Evolutionary conservation across 768 basidiomycete genomes (phyloP).

Genomic region (Suillus ampliporus): DNA sequence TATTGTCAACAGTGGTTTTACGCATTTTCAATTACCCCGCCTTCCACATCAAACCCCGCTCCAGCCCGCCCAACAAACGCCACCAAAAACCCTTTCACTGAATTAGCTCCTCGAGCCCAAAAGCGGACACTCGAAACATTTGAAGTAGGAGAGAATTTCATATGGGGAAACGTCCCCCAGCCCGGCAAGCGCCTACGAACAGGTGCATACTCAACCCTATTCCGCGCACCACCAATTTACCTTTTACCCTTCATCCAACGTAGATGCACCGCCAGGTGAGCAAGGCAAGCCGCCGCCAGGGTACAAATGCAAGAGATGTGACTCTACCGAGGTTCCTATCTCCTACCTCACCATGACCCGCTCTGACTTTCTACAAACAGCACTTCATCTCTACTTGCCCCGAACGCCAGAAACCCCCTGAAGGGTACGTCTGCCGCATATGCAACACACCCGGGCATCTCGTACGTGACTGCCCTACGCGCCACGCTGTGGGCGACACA

Average conservation of each 20-base stretch:
- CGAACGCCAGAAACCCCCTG: slow-evolving; percentile 74
- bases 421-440: slow-evolving; percentile 86
- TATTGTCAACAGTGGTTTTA: slow-evolving; percentile 84
- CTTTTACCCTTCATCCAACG: background rate
- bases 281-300: slow-evolving; percentile 67
- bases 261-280: slow-evolving; percentile 41
- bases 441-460: slow-evolving; percentile 88
- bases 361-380: slow-evolving; percentile 40
- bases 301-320: slow-evolving; percentile 80
- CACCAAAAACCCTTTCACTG: slow-evolving; percentile 74
- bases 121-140: slow-evolving; percentile 61
- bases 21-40: slow-evolving; percentile 85
- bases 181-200: slow-evolving; percentile 61
- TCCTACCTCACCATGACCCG: slow-evolving; percentile 1
- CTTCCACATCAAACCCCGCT: slow-evolving; percentile 42
- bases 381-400: slow-evolving; percentile 83
- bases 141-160: slow-evolving; percentile 64
- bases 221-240: background rate
- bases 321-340: slow-evolving; percentile 67
- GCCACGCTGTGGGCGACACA: slow-evolving; percentile 78
- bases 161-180: slow-evolving; percentile 68
- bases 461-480: slow-evolving; percentile 87
- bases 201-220: slow-evolving; percentile 44
- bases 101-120: slow-evolving; percentile 37
- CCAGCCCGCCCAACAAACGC: slow-evolving; percentile 60